A percentile compares a stretch with the other conserved stretches of the same genome.
phyloP scores from a whole-genome alignment of 140 eudicot genomes.

The Flaveria floridana region DNA sequence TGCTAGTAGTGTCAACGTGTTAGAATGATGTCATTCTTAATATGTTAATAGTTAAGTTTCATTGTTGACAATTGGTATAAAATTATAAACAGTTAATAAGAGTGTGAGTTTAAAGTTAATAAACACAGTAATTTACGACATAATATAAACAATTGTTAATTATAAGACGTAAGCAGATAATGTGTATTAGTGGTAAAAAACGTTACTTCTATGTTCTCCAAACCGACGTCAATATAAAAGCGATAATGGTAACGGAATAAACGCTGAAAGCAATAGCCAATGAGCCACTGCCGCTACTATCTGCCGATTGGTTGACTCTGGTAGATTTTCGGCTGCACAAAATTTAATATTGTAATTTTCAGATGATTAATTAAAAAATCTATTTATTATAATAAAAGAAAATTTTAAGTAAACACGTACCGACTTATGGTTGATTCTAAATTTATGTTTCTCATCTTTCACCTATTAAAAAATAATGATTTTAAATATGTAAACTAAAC shows the following conservation, averaged over 20 bases:
- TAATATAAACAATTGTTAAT: not conserved
- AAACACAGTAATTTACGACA: not conserved
- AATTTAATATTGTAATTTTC: slow-evolving; percentile 8
- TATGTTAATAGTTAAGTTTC: too few relatives aligned
- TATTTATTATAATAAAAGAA: too few relatives aligned
- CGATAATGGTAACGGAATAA: slow-evolving; percentile 3
- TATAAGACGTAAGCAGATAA: not conserved
- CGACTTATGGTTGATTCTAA: too few relatives aligned
- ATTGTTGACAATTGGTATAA: too few relatives aligned
- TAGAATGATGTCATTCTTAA: too few relatives aligned
- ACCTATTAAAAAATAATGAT: too few relatives aligned
- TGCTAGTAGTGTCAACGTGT: too few relatives aligned
- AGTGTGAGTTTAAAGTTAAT: too few relatives aligned
- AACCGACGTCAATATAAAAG: slow-evolving; percentile 23
- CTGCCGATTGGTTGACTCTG: slow-evolving; percentile 34
- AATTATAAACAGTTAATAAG: too few relatives aligned
- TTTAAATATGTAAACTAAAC: too few relatives aligned
- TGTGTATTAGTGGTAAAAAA: not conserved
- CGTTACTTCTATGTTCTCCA: slow-evolving; percentile 1
- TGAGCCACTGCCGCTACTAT: slow-evolving; percentile 34
- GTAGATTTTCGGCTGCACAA: slow-evolving; percentile 38
- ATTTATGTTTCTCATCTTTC: too few relatives aligned
- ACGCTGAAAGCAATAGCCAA: slow-evolving; percentile 27
- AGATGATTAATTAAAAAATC: not conserved
- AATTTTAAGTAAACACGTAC: too few relatives aligned